Base-by-base conservation (phyloP, 805 yeast species). In the Metschnikowia noctiluminum region DNA sequence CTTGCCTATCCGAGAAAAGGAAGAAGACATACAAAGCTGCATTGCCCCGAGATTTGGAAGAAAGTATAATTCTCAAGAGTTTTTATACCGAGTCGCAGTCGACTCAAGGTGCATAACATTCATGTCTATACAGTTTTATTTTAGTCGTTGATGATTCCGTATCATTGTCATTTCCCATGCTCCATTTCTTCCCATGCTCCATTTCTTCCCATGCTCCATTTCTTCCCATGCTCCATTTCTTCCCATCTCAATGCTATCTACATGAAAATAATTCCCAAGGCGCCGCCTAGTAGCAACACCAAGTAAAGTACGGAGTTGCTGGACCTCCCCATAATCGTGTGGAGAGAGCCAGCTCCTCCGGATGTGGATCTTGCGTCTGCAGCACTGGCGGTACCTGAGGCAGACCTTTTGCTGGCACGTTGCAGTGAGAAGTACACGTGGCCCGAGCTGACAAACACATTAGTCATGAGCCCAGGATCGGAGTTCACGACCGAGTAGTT, bases 401-500 rank as follows among this genome's bases (percentile, higher is more conserved):
- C 48, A 26, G 44, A 35, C 16, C 35, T 16, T 7, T 48, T 30
- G 13, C 32, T 12, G 10, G 48, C 16, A 7, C 30, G 15, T 9
- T 38, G 39, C 15, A 28, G 46, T 2, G 71, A 63, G 12, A 67
- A 48, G 54, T 62, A 60, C 31, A 69, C 59, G 30, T 65, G 65
- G 7, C 71, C 67, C 14, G 63, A 59, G 30, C 53, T 50, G 36
- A 68, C 59, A 15, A 60, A 46, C 48, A 52, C 45, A 9, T 65
- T 68, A 12, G 65, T 55, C 32, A 68, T 56, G 28, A 63, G 55
- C 7, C 66, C 60, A 1, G 71, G 71, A 8, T 64, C 51, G 21
- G 48, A 34, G 5, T 28, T 49, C 27, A 38, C 42, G 41, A 34
- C 30, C 14, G 56, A 36, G 53, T 27, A 38, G 35, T 49, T 50